Evolutionary conservation across 2,329 filamentous ascomycete genomes (phyloP), one percentile per base, ranked within the genome.

Genomic region (Macrophomina tecta): DNA sequence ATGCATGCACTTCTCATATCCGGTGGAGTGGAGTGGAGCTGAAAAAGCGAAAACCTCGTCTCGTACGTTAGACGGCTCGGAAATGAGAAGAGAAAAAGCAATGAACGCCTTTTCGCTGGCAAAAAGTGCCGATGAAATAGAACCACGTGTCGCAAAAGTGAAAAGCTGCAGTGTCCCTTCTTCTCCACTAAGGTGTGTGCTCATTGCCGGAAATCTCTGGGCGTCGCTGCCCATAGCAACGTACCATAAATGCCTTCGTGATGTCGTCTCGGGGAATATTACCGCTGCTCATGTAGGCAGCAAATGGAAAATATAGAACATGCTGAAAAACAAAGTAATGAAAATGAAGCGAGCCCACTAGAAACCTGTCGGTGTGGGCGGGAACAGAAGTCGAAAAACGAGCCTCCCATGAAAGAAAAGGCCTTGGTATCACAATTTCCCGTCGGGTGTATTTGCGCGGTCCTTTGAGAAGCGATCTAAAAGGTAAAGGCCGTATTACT

Each of bases 401-500:
- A 49, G n/a, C 18, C 45, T 48, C n/a, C 32, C 45, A 2, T 49
- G 42, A 36, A 48, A 8, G 38, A 49, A 38, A 49, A 11, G 32
- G 23, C 23, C 23, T 36, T 49, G 58, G 58, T 62, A 62, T 62
- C 58, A 49, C 45, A 51, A 49, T 62, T 45, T 62, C 38, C 32
- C 45, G 30, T 23, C 32, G 28, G 30, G 16, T 1, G 36, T 16
- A 51, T 51, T n/a, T 14, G 30, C 14, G 51, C 9, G 8, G 5
- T 5, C 32, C 30, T 38, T 62, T 28, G 30, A 8, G 40, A 28
- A 36, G 28, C 46, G 16, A 49, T 49, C 58, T 62, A 62, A 36
- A 62, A 62, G 2, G 58, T 62, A 28, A 62, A 62, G 38, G 58
- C 42, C 32, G 58, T 49, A 16, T 62, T 62, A n/a, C 58, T 62